phyloP scores from a whole-genome alignment of 176 grass and related monocot species.

The Alopecurus myosuroides region DNA sequence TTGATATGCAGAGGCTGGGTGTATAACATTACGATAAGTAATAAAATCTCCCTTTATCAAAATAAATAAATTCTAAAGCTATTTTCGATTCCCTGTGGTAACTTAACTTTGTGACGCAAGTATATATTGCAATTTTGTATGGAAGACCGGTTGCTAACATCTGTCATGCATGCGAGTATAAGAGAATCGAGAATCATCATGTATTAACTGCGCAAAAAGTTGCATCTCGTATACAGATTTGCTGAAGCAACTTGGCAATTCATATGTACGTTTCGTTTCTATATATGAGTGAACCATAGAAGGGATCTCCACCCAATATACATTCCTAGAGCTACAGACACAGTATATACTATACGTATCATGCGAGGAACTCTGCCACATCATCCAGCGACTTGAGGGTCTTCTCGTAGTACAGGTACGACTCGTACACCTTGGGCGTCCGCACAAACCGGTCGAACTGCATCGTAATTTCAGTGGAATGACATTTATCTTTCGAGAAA shows the following conservation, averaged over 20 bases:
- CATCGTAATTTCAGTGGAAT: neutral
- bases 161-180: neutral
- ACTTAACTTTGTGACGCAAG: neutral
- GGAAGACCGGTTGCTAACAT: neutral
- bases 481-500: neutral
- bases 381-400: constrained; percentile 86
- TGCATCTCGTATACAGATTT: neutral
- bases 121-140: neutral
- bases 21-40: too few species aligned
- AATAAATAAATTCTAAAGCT: too few species aligned
- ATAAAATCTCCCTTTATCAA: too few species aligned
- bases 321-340: neutral
- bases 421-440: constrained; percentile 82
- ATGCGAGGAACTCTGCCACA: constrained; percentile 54
- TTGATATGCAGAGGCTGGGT: too few species aligned
- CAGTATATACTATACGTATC: neutral
- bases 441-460: constrained; percentile 79
- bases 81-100: neutral
- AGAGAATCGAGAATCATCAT: neutral
- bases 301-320: neutral
- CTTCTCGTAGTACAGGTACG: constrained; percentile 92
- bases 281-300: neutral
- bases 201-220: neutral
- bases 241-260: neutral
- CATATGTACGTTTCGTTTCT: neutral